Percentiles rank a stretch among this genome's conserved stretches.
Conservation (phyloP, 257 asterid genomes). For the Echium plantagineum region DNA sequence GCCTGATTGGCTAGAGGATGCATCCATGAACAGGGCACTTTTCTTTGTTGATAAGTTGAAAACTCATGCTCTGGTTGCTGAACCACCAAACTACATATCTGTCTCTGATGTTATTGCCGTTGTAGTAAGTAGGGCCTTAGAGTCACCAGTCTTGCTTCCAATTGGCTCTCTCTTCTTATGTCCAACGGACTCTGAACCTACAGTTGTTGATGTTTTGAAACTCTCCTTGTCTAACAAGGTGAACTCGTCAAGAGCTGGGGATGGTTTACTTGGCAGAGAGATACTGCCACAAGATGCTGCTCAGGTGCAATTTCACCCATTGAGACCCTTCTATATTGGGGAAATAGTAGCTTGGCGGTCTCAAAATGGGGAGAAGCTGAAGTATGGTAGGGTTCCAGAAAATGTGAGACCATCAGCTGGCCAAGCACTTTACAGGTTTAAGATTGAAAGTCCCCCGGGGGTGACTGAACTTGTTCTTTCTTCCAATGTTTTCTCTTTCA, state of each 20-base stretch:
- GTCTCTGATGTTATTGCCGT: conserved; percentile 59
- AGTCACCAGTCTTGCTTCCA: conserved; percentile 62
- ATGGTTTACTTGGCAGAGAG: conserved; percentile 56
- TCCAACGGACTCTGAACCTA: conserved; percentile 55
- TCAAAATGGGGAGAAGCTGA: conserved; percentile 68
- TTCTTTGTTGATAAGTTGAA: conserved; percentile 54
- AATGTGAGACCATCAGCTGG: conserved; percentile 84
- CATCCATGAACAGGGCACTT: conserved; percentile 48
- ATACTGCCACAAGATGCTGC: conserved; percentile 82
- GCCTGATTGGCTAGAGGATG: conserved; percentile 63
- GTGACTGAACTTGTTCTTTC: conserved; percentile 49
- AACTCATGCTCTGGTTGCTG: conserved; percentile 53
- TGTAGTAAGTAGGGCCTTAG: conserved; percentile 61
- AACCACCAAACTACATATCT: conserved; percentile 65
- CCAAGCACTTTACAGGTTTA: conserved; percentile 73
- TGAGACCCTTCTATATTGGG: conserved; percentile 86
- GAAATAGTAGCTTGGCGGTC: conserved; percentile 95
- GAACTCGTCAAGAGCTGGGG: conserved; percentile 33
- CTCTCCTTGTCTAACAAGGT: conserved; percentile 46
- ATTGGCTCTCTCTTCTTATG: conserved; percentile 68
- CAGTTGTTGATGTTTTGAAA: conserved; percentile 53
- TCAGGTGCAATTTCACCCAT: conserved; percentile 80
- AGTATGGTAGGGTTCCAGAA: conserved; percentile 81
- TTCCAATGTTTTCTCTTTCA: conserved; percentile 83
- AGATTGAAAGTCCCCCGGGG: conserved; percentile 63